A percentile compares a stretch with the other conserved stretches of the same genome.
Conservation (phyloP, 768 basidiomycete species). For the Kwoniella heveanensis region DNA sequence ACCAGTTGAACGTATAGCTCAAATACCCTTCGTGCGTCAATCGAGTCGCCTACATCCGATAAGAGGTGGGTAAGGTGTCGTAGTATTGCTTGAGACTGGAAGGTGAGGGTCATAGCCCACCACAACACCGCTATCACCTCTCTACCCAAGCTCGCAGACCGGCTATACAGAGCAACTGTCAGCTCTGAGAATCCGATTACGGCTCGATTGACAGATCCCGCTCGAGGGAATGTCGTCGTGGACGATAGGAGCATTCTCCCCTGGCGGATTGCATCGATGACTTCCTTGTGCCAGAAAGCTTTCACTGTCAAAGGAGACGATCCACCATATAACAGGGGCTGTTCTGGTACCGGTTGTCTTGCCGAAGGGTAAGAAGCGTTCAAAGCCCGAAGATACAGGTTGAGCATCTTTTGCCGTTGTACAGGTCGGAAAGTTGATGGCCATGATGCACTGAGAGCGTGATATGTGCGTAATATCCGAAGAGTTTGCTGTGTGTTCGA, state of each 20-base stretch:
- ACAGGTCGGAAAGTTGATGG: conserved; percentile 74
- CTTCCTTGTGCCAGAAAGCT: conserved; percentile 65
- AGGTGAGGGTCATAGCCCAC: conserved; percentile 92
- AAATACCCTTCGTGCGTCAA: conserved; percentile 66
- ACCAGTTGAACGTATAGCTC: conserved; percentile 81
- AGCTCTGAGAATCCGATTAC: conserved; percentile 80
- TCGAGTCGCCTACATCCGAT: conserved; percentile 59
- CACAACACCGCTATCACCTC: conserved; percentile 67
- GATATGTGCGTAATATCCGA: conserved; percentile 53
- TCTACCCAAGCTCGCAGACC: conserved; percentile 15
- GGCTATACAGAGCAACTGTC: conserved; percentile 27
- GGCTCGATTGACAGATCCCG: conserved; percentile 73
- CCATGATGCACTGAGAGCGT: conserved; percentile 63
- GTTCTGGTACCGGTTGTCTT: conserved; percentile 31
- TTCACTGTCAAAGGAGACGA: conserved; percentile 22
- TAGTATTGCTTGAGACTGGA: conserved; percentile 82
- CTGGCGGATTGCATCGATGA: conserved; percentile 69
- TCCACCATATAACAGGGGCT: conserved; percentile 29
- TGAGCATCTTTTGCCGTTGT: conserved; percentile 71
- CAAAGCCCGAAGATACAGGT: conserved; percentile 74
- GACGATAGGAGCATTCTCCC: conserved; percentile 70
- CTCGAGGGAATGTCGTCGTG: conserved; percentile 75
- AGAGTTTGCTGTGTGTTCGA: conserved; percentile 27
- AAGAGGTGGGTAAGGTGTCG: conserved; percentile 80
- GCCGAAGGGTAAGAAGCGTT: conserved; percentile 51